These are phyloP conservation scores for Ascochyta fabae DNA, from an alignment of 2,329 filamentous ascomycete species.

Conservation along the genomic window DNA sequence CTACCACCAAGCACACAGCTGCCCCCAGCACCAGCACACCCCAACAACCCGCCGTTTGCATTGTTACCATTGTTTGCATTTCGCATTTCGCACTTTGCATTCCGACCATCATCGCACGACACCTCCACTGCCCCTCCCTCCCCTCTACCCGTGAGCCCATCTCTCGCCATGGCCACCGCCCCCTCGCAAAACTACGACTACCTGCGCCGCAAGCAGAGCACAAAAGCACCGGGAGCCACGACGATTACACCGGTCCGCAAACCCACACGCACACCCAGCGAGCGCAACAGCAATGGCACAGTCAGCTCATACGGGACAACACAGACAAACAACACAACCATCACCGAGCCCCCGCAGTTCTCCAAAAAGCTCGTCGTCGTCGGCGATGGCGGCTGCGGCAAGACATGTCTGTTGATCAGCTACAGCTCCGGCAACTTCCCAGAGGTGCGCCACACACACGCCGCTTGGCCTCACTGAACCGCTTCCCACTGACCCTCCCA, in stretches of 20 bases:
- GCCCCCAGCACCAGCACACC: slow-evolving; percentile 5
- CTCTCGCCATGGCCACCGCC: slow-evolving; percentile 23
- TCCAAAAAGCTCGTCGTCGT: slow-evolving; percentile 99
- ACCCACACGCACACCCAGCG: slow-evolving; percentile 61
- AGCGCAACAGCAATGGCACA: slow-evolving; percentile 84
- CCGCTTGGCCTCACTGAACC: background rate
- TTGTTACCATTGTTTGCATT: slow-evolving; percentile 34
- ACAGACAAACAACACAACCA: slow-evolving; percentile 78
- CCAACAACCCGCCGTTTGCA: slow-evolving; percentile 27
- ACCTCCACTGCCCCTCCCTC: no score
- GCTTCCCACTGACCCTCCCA: slow-evolving; percentile 49
- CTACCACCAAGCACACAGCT: slow-evolving; percentile 8
- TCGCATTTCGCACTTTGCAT: background rate
- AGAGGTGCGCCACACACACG: slow-evolving; percentile 68
- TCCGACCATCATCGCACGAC: no score
- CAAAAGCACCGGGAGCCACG: slow-evolving; percentile 45
- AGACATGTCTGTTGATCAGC: slow-evolving; percentile 97
- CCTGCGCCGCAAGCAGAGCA: slow-evolving; percentile 63
- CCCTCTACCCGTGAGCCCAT: background rate
- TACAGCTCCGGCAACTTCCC: slow-evolving; percentile 99
- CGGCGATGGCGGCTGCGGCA: slow-evolving; percentile 95
- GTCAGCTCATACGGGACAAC: slow-evolving; percentile 84
- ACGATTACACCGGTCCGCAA: slow-evolving; percentile 44
- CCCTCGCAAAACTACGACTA: slow-evolving; percentile 60
- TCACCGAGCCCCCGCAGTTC: slow-evolving; percentile 89